A percentile compares a stretch with the other conserved stretches of the same genome.
phyloP scores from a whole-genome alignment of 129 eudicot genomes.

The Ambrosia artemisiifolia region DNA sequence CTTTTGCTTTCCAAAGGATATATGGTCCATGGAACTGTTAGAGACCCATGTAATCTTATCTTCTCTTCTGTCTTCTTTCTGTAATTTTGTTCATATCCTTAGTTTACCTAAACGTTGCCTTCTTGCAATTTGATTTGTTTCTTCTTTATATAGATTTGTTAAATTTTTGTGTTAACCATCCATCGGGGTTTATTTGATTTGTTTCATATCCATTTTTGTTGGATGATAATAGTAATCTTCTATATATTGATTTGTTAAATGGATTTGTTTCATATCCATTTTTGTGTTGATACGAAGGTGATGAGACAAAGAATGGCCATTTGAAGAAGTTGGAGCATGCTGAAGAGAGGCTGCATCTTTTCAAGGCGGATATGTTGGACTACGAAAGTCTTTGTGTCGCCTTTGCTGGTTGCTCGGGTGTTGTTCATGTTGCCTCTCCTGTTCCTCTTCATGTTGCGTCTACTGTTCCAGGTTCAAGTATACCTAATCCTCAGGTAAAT shows the following conservation, averaged over 20 bases:
- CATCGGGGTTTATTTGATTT: too few relatives aligned
- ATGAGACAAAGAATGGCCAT: conserved; percentile 48
- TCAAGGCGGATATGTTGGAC: conserved; percentile 43
- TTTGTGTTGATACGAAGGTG: conserved; percentile 19
- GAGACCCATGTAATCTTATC: conserved; percentile 37
- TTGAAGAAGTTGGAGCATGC: conserved; percentile 43
- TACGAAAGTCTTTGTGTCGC: conserved; percentile 39
- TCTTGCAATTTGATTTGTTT: not conserved
- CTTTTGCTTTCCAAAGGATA: conserved; percentile 42
- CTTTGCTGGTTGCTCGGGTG: conserved; percentile 40
- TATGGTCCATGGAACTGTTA: conserved; percentile 40
- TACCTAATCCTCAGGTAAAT: conserved; percentile 45
- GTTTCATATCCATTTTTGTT: too few relatives aligned
- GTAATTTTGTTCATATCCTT: not conserved
- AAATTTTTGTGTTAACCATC: not conserved
- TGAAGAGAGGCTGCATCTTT: conserved; percentile 31
- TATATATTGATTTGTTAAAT: too few relatives aligned
- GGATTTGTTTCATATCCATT: too few relatives aligned
- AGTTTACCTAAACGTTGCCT: not conserved
- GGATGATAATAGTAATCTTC: too few relatives aligned
- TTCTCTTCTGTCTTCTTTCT: not conserved
- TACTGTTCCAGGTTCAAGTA: conserved; percentile 33
- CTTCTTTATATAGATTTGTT: not conserved
- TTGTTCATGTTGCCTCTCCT: conserved; percentile 51
- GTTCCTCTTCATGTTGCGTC: conserved; percentile 51